phyloP scores from a whole-genome alignment of 306 rosid genomes.

The Benincasa hispida region DNA sequence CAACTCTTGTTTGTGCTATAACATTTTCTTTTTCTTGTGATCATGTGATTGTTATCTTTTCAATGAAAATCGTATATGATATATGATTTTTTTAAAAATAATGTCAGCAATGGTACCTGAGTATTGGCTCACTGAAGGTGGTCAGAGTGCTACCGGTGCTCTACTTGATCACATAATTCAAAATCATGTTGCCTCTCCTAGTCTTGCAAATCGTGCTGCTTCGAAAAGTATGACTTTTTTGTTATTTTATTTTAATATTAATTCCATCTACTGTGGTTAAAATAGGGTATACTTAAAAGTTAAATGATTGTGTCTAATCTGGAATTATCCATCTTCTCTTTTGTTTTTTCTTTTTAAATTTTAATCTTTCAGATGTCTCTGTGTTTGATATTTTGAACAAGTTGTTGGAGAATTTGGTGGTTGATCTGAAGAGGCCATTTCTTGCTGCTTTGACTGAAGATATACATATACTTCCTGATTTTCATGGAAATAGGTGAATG shows the following conservation, averaged over 20 bases:
- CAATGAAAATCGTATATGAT: neutral
- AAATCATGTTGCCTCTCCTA: conserved; percentile 60
- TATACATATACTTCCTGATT: conserved; percentile 80
- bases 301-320: neutral
- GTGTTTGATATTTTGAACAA: conserved; percentile 75
- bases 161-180: conserved; percentile 83
- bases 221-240: conserved; percentile 41
- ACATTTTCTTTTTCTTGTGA: too few species aligned
- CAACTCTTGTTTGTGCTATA: too few species aligned
- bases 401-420: conserved; percentile 48
- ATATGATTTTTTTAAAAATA: conserved; percentile 14
- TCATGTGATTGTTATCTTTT: conserved; percentile 7
- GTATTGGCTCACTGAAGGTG: conserved; percentile 98
- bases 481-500: conserved; percentile 90
- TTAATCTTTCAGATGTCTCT: conserved; percentile 40
- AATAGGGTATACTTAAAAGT: neutral
- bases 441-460: conserved; percentile 81
- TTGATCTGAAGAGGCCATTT: conserved; percentile 48
- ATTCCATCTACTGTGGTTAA: neutral
- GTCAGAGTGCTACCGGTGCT: conserved; percentile 99
- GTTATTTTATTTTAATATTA: conserved; percentile 7
- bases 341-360: neutral
- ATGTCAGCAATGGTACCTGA: conserved; percentile 86
- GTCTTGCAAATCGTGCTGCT: conserved; percentile 81
- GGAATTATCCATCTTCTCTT: neutral